Percentiles rank a stretch among this genome's conserved stretches.
These are phyloP conservation scores for Fusarium citri DNA, from an alignment of 2,329 filamentous ascomycete species.

Conservation along the genomic window DNA sequence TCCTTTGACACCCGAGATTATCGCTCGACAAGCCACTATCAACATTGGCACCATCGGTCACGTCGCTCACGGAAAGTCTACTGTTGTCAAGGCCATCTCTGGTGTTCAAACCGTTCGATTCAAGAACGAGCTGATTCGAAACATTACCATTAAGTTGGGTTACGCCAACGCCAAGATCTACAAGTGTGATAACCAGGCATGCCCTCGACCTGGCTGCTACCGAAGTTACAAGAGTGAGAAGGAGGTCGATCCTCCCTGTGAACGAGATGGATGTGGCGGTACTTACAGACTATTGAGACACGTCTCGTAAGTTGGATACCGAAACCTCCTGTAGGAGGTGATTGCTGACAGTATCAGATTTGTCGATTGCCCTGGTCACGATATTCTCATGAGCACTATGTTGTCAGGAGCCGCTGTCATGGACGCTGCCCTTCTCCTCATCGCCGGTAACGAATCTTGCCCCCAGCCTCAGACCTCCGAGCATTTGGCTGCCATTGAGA, in stretches of 20 bases:
- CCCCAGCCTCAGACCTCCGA: slow-evolving; percentile 98
- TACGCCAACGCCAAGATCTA: slow-evolving; percentile 99
- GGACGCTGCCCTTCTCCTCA: slow-evolving; percentile 95
- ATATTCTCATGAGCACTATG: slow-evolving; percentile 99
- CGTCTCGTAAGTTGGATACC: slow-evolving; percentile 77
- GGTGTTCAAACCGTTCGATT: slow-evolving; percentile 99
- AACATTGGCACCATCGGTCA: slow-evolving; percentile 99
- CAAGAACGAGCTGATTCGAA: slow-evolving; percentile 99
- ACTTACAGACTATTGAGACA: slow-evolving; percentile 90
- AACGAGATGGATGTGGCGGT: slow-evolving; percentile 89
- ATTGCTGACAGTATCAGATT: slow-evolving; percentile 69
- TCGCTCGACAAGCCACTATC: slow-evolving; percentile 96
- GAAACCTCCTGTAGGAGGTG: neutral
- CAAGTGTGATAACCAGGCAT: slow-evolving; percentile 93
- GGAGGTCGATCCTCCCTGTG: slow-evolving; percentile 95
- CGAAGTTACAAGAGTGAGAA: slow-evolving; percentile 99
- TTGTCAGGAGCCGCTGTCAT: slow-evolving; percentile 99
- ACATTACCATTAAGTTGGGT: slow-evolving; percentile 99
- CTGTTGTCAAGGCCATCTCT: slow-evolving; percentile 98
- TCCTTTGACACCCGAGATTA: slow-evolving; percentile 95
- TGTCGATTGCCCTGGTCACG: slow-evolving; percentile 98
- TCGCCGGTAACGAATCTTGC: slow-evolving; percentile 98
- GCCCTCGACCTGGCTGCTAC: slow-evolving; percentile 95
- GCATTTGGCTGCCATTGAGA: slow-evolving; percentile 98
- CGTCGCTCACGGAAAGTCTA: slow-evolving; percentile 98